Conservation (phyloP, 2,329 filamentous ascomycete genomes). For the Beauveria sp. region DNA sequence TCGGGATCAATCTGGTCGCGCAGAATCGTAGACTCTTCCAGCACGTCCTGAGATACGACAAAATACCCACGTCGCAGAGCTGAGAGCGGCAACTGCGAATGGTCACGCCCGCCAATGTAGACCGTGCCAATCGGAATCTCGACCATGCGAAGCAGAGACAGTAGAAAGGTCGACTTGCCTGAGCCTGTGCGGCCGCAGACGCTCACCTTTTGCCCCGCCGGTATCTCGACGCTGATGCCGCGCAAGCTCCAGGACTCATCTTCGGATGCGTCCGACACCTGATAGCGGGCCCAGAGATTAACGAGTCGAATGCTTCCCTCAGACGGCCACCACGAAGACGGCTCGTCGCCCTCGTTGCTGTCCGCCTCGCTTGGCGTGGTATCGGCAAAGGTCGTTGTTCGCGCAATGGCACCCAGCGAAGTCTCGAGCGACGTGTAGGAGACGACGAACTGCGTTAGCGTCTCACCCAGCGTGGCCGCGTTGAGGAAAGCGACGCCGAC, state of each 20-base stretch:
- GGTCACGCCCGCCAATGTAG: neutral
- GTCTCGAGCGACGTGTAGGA: no score
- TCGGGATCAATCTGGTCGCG: neutral
- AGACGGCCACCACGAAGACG: no score
- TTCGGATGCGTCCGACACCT: neutral
- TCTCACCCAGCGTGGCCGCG: no score
- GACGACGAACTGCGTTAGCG: no score
- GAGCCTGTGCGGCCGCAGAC: conserved; percentile 3
- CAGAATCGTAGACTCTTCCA: neutral
- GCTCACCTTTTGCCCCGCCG: neutral
- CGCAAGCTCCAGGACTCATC: neutral
- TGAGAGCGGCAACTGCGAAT: neutral
- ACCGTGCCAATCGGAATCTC: neutral
- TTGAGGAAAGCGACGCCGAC: no score
- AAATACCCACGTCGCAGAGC: neutral
- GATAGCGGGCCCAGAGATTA: no score
- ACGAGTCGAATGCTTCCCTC: no score
- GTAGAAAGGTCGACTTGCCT: neutral
- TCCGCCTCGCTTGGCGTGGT: no score
- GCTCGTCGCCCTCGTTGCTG: no score
- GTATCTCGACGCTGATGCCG: neutral
- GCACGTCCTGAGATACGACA: neutral
- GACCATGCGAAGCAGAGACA: neutral
- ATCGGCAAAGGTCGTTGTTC: no score
- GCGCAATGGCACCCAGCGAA: no score